A percentile compares a stretch with the other conserved stretches of the same genome.
These are phyloP conservation scores for Paradendryphiella salina DNA, from an alignment of 2,329 filamentous ascomycete genomes.

Conservation along the genomic window DNA sequence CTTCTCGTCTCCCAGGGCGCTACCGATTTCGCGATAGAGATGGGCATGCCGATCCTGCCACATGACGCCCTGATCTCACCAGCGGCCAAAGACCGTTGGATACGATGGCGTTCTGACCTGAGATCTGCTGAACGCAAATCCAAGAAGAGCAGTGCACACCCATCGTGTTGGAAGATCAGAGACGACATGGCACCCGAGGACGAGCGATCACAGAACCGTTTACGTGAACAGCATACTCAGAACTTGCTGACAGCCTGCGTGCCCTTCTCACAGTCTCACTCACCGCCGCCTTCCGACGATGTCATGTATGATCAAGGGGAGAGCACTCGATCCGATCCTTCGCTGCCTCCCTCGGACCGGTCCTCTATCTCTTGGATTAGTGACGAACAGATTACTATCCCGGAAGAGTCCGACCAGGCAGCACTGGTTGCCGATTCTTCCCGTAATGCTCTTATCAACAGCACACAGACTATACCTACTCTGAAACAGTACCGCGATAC, in stretches of 20 bases:
- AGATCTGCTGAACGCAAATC: conserved; percentile 60
- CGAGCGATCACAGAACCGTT: conserved; percentile 36
- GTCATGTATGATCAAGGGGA: conserved; percentile 19
- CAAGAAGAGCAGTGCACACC: conserved; percentile 34
- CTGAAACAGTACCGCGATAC: conserved; percentile 25
- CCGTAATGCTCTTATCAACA: conserved; percentile 50
- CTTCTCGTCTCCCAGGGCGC: conserved; percentile 86
- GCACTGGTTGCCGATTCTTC: conserved; percentile 35
- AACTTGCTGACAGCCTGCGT: conserved; percentile 31
- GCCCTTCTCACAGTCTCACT: conserved; percentile 16
- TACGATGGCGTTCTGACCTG: conserved; percentile 75
- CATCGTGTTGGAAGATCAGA: conserved; percentile 34
- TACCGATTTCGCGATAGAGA: conserved; percentile 78
- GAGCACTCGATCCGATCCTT: conserved; percentile 21
- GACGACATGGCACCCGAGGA: conserved; percentile 31
- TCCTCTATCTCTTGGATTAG: conserved; percentile 25
- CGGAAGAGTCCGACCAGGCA: conserved; percentile 21
- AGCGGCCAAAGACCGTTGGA: conserved; percentile 75
- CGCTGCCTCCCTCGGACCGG: conserved; percentile 21
- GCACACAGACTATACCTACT: conserved; percentile 48
- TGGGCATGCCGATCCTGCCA: conserved; percentile 72
- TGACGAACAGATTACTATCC: conserved; percentile 21
- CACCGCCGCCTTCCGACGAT: conserved; percentile 32
- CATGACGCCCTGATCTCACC: conserved; percentile 79
- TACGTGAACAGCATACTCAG: conserved; percentile 47